These are phyloP conservation scores for Salix arbutifolia DNA, from an alignment of 345 rosid genomes.

Conservation along the genomic window DNA sequence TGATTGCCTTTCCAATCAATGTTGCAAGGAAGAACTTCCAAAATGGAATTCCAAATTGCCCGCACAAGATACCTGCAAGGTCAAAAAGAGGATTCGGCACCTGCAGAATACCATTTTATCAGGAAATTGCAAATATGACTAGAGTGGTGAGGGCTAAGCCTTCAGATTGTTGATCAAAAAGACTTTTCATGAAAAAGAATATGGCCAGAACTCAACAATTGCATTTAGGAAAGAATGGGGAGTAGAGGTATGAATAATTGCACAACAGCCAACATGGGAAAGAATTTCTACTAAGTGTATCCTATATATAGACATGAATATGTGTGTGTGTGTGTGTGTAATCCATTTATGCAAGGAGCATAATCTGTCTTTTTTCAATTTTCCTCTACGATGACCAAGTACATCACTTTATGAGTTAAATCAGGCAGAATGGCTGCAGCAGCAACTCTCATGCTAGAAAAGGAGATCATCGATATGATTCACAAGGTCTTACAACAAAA, in stretches of 20 bases:
- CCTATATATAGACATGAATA: neutral
- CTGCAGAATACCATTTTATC: slow-evolving; percentile 27
- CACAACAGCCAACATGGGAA: neutral
- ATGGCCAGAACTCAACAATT: neutral
- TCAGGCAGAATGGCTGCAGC: neutral
- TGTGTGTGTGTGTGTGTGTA: too few species aligned
- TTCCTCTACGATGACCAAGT: neutral
- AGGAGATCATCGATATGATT: neutral
- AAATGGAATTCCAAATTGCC: slow-evolving; percentile 87
- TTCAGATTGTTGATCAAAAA: neutral
- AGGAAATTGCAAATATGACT: neutral
- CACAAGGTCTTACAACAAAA: neutral
- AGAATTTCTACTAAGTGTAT: too few species aligned
- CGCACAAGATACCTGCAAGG: slow-evolving; percentile 99
- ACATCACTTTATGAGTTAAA: neutral
- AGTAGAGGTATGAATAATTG: neutral
- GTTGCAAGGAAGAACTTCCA: slow-evolving; percentile 88
- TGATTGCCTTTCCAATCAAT: slow-evolving; percentile 83
- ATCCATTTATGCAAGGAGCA: neutral
- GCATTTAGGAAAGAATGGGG: neutral
- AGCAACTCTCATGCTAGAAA: neutral
- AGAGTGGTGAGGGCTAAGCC: neutral
- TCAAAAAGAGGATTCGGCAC: slow-evolving; percentile 98
- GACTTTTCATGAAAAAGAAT: neutral
- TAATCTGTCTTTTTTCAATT: neutral